These are phyloP conservation scores for Solanum dulcamara DNA, from an alignment of 257 asterid species.

Conservation along the genomic window DNA sequence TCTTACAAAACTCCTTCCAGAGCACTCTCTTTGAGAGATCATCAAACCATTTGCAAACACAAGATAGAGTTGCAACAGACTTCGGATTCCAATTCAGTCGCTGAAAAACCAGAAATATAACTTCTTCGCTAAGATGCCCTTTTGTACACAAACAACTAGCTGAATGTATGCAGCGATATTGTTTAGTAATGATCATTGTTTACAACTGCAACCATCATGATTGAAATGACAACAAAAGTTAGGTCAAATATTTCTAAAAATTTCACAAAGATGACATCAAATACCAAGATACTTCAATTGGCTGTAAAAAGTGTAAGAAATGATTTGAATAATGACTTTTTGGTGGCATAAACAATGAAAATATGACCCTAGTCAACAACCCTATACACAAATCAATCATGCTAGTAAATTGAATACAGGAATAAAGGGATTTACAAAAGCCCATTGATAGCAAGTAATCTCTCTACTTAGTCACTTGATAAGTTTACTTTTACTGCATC, in stretches of 20 bases:
- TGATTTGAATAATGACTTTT: not conserved
- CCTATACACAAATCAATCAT: not conserved
- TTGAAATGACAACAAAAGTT: not conserved
- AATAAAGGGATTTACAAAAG: not conserved
- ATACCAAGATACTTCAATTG: not conserved
- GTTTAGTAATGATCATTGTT: constrained; percentile 59
- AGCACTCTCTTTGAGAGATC: constrained; percentile 84
- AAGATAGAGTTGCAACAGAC: constrained; percentile 61
- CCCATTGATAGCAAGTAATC: not conserved
- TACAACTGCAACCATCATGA: not conserved
- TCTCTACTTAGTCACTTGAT: not conserved
- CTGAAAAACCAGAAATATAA: constrained; percentile 64
- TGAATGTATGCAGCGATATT: constrained; percentile 87
- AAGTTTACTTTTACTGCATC: not conserved
- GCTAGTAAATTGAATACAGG: not conserved
- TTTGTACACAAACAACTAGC: constrained; percentile 69
- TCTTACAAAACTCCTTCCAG: constrained; percentile 92
- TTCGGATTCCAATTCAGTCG: constrained; percentile 80
- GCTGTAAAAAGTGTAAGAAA: not conserved
- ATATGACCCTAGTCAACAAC: not conserved
- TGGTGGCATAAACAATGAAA: not conserved
- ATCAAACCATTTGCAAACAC: constrained; percentile 91
- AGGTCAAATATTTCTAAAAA: not conserved
- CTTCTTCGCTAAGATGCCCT: constrained; percentile 76
- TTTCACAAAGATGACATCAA: not conserved